Evolutionary conservation across 176 grass and related monocot species (phyloP).

Genomic region (Oryza glumipatula): DNA sequence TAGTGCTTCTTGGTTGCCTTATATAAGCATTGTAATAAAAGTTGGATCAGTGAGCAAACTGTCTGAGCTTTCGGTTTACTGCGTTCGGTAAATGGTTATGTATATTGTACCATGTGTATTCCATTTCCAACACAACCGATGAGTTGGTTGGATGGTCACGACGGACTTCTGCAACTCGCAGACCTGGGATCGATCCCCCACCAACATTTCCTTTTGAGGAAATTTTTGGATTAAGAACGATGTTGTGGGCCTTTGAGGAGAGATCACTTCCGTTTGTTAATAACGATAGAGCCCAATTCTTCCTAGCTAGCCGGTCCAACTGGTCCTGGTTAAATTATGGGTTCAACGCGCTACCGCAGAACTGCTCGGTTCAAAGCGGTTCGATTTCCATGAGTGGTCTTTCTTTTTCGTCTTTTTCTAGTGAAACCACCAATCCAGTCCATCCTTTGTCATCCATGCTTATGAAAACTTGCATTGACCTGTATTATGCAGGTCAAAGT

Average conservation of each 20-base stretch:
- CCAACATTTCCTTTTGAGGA: neutral
- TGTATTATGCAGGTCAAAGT: conserved; percentile 49
- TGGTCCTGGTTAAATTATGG: neutral
- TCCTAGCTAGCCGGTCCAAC: neutral
- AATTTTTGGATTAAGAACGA: neutral
- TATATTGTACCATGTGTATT: neutral
- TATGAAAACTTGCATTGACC: conserved; percentile 21
- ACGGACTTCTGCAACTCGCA: neutral
- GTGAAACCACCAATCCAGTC: neutral
- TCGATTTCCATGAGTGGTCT: neutral
- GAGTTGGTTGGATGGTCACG: neutral
- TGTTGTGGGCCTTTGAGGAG: neutral
- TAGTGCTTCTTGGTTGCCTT: conserved; percentile 17
- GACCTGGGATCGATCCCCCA: neutral
- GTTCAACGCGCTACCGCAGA: neutral
- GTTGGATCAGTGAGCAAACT: neutral
- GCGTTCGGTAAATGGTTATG: neutral
- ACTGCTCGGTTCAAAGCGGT: neutral
- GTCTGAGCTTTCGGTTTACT: neutral
- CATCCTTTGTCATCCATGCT: neutral
- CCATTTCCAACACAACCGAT: neutral
- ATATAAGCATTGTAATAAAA: neutral
- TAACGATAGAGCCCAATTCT: neutral
- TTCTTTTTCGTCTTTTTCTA: neutral
- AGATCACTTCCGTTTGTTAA: neutral